A percentile compares a stretch with the other conserved stretches of the same genome.
These are phyloP conservation scores for Cladophialophora psammophila DNA, from an alignment of 2,329 filamentous ascomycete species.

Conservation along the genomic window DNA sequence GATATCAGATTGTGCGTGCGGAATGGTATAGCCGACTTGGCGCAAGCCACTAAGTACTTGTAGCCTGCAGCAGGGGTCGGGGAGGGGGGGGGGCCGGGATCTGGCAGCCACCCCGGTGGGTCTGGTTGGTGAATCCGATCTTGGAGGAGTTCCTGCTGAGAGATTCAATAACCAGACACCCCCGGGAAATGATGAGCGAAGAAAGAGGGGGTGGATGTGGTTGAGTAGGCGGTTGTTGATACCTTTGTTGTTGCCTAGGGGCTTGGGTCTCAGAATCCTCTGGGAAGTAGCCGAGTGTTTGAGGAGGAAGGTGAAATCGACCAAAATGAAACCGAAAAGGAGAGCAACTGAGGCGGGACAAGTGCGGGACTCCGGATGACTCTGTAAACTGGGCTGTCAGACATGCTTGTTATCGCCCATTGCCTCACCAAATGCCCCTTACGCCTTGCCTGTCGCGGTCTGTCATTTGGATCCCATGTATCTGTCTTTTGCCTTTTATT, in stretches of 20 bases:
- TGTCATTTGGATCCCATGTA: not conserved
- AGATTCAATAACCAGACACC: not conserved
- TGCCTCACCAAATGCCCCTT: not conserved
- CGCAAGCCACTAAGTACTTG: not conserved
- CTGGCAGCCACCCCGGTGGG: slow-evolving; percentile 17
- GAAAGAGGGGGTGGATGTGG: not conserved
- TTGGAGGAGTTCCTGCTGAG: not conserved
- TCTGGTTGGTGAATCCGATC: slow-evolving; percentile 10
- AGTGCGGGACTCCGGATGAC: not conserved
- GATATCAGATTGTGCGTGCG: not conserved
- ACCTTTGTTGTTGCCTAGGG: too few relatives aligned
- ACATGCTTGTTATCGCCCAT: not conserved
- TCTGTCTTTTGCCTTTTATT: not conserved
- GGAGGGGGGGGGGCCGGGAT: slow-evolving; percentile 3
- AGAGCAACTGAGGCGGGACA: not conserved
- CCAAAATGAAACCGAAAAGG: not conserved
- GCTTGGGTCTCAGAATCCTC: not conserved
- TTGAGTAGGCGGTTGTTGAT: not conserved
- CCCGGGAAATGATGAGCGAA: too few relatives aligned
- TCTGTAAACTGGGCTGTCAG: not conserved
- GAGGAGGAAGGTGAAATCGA: not conserved
- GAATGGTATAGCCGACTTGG: slow-evolving; percentile 7
- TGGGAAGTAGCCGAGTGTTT: not conserved
- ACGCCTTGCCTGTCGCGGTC: not conserved
- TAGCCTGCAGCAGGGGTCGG: slow-evolving; percentile 1